These are phyloP conservation scores for Aleurites moluccanus DNA, from an alignment of 441 rosid genomes.

Conservation along the genomic window DNA sequence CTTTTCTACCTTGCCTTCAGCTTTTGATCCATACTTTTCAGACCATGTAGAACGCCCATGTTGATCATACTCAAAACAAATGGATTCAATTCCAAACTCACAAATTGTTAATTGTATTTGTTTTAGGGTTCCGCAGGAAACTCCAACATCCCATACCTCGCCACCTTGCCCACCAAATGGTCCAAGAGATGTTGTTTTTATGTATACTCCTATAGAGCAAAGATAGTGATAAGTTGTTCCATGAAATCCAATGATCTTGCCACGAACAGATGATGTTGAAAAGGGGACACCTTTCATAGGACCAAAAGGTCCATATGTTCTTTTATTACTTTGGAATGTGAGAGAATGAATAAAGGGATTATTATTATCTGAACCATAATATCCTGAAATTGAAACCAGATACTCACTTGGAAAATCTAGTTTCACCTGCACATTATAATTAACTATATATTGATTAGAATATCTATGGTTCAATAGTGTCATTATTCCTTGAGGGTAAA, in stretches of 20 bases:
- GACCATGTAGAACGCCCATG: neutral
- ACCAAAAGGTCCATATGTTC: constrained; percentile 1
- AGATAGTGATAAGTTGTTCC: neutral
- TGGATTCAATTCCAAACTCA: neutral
- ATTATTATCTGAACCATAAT: neutral
- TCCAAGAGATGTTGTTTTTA: neutral
- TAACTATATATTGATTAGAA: neutral
- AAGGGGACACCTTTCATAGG: neutral
- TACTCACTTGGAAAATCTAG: neutral
- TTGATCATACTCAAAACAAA: neutral
- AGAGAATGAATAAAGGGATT: neutral
- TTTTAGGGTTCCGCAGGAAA: neutral
- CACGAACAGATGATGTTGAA: neutral
- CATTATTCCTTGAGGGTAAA: too few species aligned
- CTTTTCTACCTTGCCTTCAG: neutral
- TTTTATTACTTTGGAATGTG: neutral
- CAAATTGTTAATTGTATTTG: neutral
- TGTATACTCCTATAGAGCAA: neutral
- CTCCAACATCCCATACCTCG: neutral
- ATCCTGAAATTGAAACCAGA: neutral
- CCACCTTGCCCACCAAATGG: neutral
- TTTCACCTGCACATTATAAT: neutral
- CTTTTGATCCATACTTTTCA: neutral
- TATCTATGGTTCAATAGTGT: too few species aligned
- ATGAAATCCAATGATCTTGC: constrained; percentile 1